These are phyloP conservation scores for Penicillium rolfsii DNA, from an alignment of 2,329 filamentous ascomycete species.

Conservation along the genomic window DNA sequence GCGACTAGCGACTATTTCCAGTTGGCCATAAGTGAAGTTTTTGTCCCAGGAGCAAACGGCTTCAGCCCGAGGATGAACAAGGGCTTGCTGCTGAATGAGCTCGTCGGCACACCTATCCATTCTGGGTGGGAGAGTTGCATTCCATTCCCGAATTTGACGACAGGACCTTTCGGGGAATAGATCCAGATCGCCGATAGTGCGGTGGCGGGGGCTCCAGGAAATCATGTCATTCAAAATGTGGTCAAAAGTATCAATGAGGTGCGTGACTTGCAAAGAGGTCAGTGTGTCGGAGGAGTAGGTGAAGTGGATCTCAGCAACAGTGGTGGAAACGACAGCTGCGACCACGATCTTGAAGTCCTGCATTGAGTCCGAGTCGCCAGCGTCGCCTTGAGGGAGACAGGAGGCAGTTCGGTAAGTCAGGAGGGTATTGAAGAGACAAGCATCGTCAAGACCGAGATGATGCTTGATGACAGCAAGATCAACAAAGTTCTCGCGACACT, in stretches of 20 bases:
- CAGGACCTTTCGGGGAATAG: conserved; percentile 37
- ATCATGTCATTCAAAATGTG: conserved; percentile 38
- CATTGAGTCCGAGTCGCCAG: conserved; percentile 10
- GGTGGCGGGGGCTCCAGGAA: conserved; percentile 11
- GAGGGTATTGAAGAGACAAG: conserved; percentile 37
- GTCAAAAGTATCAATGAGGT: conserved; percentile 40
- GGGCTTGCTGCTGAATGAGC: conserved; percentile 40
- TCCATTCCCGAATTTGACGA: conserved; percentile 41
- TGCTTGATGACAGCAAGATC: conserved; percentile 32
- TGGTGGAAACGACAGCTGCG: conserved; percentile 32
- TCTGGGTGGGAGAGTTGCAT: conserved; percentile 32
- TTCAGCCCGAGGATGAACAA: conserved; percentile 28
- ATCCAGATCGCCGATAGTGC: conserved; percentile 35
- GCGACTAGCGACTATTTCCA: conserved; percentile 44
- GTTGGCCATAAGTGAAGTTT: conserved; percentile 41
- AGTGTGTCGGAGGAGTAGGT: conserved; percentile 57
- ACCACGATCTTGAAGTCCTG: conserved; percentile 34
- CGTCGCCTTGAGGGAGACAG: conserved; percentile 11
- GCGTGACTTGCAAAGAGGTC: conserved; percentile 39
- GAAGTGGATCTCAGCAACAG: conserved; percentile 55
- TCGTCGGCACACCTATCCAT: conserved; percentile 43
- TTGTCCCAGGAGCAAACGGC: conserved; percentile 44
- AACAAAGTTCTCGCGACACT: conserved; percentile 25
- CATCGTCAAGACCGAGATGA: conserved; percentile 31
- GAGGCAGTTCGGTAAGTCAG: conserved; percentile 29